Conservation (phyloP, 306 rosid species). For the Delonix regia region DNA sequence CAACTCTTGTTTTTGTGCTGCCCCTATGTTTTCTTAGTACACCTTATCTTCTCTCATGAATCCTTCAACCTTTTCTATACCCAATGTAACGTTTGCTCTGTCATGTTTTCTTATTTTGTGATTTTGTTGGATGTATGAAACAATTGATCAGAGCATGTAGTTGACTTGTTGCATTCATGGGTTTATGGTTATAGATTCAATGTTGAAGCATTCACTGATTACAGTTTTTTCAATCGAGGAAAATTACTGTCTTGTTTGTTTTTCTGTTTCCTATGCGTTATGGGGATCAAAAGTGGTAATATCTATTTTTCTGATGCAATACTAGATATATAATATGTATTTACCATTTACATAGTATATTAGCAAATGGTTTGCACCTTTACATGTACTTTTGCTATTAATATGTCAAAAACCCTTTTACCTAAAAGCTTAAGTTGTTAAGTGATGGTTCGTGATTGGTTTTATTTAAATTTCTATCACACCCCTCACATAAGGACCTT, state of each 20-base stretch:
- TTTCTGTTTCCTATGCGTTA: conserved; percentile 6
- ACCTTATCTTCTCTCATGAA: not conserved
- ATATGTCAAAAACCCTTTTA: not conserved
- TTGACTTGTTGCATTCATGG: not conserved
- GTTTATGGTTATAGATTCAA: conserved; percentile 4
- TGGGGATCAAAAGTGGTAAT: not conserved
- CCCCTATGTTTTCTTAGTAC: not conserved
- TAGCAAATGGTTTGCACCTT: conserved; percentile 17
- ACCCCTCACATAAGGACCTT: not conserved
- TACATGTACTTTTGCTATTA: not conserved
- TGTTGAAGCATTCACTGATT: conserved; percentile 3
- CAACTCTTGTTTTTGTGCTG: not conserved
- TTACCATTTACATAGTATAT: not conserved
- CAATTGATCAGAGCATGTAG: not conserved
- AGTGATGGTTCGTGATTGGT: not conserved
- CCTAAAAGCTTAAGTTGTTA: not conserved
- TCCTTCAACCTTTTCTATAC: not conserved
- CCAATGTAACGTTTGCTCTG: not conserved
- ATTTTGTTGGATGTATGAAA: not conserved
- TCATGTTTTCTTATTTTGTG: not conserved
- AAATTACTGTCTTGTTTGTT: not conserved
- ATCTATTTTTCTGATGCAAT: not conserved
- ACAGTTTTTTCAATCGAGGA: not conserved
- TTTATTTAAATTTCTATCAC: not conserved
- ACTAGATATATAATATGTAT: not conserved